These are phyloP conservation scores for Pyrrhoderma noxium DNA, from an alignment of 1,284 basidiomycete species.

Conservation along the genomic window DNA sequence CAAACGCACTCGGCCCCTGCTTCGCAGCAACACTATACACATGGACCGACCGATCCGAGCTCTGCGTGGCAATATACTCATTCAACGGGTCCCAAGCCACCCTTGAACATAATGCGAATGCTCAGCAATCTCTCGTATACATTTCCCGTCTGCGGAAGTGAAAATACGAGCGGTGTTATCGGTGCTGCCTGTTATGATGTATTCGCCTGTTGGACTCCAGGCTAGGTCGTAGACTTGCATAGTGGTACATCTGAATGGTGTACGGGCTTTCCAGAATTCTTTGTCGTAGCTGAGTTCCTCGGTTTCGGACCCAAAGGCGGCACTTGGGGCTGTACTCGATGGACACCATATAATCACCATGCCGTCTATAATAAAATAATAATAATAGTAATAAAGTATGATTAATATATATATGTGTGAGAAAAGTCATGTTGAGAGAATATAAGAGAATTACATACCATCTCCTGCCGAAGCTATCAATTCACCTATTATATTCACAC, in stretches of 20 bases:
- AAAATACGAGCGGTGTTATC: constrained; percentile 92
- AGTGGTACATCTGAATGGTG: constrained; percentile 78
- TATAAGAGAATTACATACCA: constrained; percentile 50
- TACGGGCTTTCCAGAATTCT: constrained; percentile 92
- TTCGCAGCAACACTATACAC: constrained; percentile 77
- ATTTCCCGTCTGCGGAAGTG: constrained; percentile 75
- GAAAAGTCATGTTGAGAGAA: constrained; percentile 11
- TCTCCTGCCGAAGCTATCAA: constrained; percentile 91
- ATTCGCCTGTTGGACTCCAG: constrained; percentile 94
- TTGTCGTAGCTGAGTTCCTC: constrained; percentile 87
- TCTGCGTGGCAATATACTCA: constrained; percentile 92
- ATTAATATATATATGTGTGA: too few relatives aligned
- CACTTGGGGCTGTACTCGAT: constrained; percentile 63
- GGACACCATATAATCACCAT: constrained; percentile 96
- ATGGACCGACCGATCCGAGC: constrained; percentile 87
- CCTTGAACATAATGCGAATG: constrained; percentile 95
- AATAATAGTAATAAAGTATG: not conserved
- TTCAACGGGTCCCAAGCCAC: constrained; percentile 96
- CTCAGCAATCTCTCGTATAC: constrained; percentile 78
- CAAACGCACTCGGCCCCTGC: constrained; percentile 55
- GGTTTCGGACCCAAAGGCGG: constrained; percentile 71
- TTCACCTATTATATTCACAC: constrained; percentile 51
- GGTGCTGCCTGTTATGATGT: constrained; percentile 90
- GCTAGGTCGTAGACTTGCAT: constrained; percentile 98
- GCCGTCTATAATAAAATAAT: constrained; percentile 60